Evolutionary conservation across 1,139 yeast genomes (phyloP).

Genomic region (Pichia sp.): DNA sequence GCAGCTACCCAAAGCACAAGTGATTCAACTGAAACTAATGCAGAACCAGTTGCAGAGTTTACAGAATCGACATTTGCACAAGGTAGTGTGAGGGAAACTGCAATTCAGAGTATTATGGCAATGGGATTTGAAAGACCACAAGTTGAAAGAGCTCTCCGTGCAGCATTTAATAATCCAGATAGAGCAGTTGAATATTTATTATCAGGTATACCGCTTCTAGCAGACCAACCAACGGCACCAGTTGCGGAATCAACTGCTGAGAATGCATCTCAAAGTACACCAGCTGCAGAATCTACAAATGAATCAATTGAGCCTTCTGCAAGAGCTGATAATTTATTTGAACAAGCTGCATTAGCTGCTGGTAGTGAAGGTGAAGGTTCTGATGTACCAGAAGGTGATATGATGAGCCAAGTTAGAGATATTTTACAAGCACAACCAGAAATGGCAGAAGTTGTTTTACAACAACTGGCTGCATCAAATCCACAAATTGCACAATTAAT

Average conservation of each 20-base stretch:
- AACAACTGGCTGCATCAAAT: slow-evolving; percentile 73
- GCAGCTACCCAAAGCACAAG: slow-evolving; percentile 9
- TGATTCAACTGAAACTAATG: slow-evolving; percentile 22
- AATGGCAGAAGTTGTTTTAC: slow-evolving; percentile 76
- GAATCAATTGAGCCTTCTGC: slow-evolving; percentile 26
- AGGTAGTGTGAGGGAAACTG: slow-evolving; percentile 61
- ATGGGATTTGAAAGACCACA: slow-evolving; percentile 92
- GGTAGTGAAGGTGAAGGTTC: slow-evolving; percentile 19
- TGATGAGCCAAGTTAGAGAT: slow-evolving; percentile 60
- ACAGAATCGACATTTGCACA: slow-evolving; percentile 48
- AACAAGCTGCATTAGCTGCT: slow-evolving; percentile 60
- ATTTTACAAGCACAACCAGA: slow-evolving; percentile 85
- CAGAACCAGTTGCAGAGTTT: slow-evolving; percentile 30
- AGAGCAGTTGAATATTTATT: slow-evolving; percentile 93
- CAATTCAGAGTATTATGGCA: slow-evolving; percentile 78
- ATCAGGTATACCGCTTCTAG: slow-evolving; percentile 69
- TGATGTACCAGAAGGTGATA: slow-evolving; percentile 41
- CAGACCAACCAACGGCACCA: slow-evolving; percentile 23
- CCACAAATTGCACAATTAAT: slow-evolving; percentile 84
- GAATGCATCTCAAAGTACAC: slow-evolving; percentile 29
- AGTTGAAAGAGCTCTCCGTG: slow-evolving; percentile 86
- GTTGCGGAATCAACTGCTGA: slow-evolving; percentile 23
- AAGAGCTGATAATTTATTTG: slow-evolving; percentile 43
- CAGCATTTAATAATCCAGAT: slow-evolving; percentile 96
- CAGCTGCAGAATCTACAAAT: slow-evolving; percentile 26